Base-by-base conservation (phyloP, 306 rosid species). In the Begonia masoniana region DNA sequence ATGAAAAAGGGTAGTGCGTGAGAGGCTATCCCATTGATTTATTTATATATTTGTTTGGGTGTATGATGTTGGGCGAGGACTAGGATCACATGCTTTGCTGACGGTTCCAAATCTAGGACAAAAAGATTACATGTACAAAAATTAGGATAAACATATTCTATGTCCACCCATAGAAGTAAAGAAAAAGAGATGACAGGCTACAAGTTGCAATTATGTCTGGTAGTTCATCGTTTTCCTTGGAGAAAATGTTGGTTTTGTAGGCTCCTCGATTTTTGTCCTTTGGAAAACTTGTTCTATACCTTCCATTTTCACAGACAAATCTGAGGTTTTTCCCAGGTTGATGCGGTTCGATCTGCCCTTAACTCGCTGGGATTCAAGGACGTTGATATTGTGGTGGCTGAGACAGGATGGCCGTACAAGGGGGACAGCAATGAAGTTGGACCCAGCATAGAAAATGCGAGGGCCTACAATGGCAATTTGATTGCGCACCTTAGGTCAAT, bases 391-490 rank as follows among this genome's bases (percentile, higher is more conserved):
- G 66, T 75, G 73, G 82, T 91, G 39, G 92, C 96, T 4, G 99
- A 91, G 73, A 91, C 99, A 4, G 99, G 99, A 21, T 91, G 99
- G 94, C 84, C 99, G 6, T 81, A 84, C 51, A 43, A 52, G 1
- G 99, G 99, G 11, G 99, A 83, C 66, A 65, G 56, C 74, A 81
- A 68, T 46, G 88, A 91, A 72, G 74, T 64, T 1, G 99, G 92
- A 42, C 67, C 94, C 0, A 60, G 82, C 54, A 55, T 78, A 21
- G 96, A 86, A 58, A 91, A 86, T 62, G 96, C 96, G n/a, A 83
- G 61, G 64, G 88, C 94, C 62, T 91, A 83, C 24, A 91, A 83
- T 61, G 94, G 94, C 15, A 91, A 91, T 67, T 69, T 91, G 55
- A 86, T 91, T 56, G 58, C 71, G 13, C 99, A 86, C 57, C 99